Evolutionary conservation across 2,329 filamentous ascomycete genomes (phyloP), one percentile per base, ranked within the genome.

Genomic region (Neophaeococcomyces mojaviensis): DNA sequence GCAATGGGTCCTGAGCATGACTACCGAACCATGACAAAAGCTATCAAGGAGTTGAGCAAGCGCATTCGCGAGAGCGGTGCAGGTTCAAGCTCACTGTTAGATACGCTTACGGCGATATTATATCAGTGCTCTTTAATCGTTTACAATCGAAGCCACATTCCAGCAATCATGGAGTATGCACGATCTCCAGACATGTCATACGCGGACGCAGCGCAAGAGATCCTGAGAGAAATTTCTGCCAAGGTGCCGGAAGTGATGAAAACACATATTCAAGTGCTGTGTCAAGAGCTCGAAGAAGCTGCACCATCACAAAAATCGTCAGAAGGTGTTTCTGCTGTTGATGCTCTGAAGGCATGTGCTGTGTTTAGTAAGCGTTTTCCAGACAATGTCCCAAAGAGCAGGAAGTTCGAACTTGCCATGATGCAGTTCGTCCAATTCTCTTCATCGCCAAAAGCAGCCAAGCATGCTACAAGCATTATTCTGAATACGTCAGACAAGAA

Each of bases 101-200:
- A 94, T 30, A 94, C 88, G 0, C 64, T 98, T 20, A 78, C 83
- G 4, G 85, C 88, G 4, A 72, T 98, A 13, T 70, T 97, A 3
- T 95, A 94, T 61, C 81, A 88, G 35, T 83, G 83, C 45, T 84
- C 87, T 28, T 82, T 87, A 48, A 75, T 98, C 52, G 78, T 95
- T 54, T 96, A 94, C 69, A 98, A 96, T 68, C 82, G 86, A 59
- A 97, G 90, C 61, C 89, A 98, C 61, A 81, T 98, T 15, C 81
- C 89, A 2, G 82, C 87, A 0, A 90, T 97, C 52, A 86, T 97
- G 71, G 83, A 88, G 48, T 86, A 84, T 58, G 88, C 89, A 9
- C 83, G 88, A 58, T 89, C 81, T 8, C 84, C 96, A 59, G 84
- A 89, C 59, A 80, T 85, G 39, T 83, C 82, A 0, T 72, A 96